Percentiles rank a stretch among this genome's conserved stretches.
Evolutionary conservation across 106 monocot species (phyloP).

Genomic region (Phalaenopsis equestris): DNA sequence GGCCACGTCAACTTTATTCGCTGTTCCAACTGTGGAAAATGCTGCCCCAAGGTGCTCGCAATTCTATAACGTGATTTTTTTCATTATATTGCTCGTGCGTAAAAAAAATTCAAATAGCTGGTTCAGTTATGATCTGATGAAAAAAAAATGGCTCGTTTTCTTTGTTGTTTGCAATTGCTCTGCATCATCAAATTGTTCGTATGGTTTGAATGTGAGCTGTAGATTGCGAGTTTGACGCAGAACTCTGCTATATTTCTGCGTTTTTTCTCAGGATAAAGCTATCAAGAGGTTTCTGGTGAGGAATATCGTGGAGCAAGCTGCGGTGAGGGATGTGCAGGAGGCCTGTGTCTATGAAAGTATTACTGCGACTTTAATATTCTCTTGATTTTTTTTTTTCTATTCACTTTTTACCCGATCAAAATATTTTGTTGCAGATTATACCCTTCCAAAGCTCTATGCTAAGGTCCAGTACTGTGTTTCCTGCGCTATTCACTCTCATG

Average conservation of each 20-base stretch:
- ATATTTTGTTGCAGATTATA: constrained; percentile 21
- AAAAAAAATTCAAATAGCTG: background rate
- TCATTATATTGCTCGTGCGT: background rate
- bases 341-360: constrained; percentile 32
- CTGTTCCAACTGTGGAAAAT: constrained; percentile 80
- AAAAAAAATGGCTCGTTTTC: background rate
- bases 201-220: background rate
- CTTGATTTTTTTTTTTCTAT: background rate
- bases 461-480: constrained; percentile 56
- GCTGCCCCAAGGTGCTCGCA: constrained; percentile 50
- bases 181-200: background rate
- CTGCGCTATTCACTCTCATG: constrained; percentile 59
- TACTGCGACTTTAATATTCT: background rate
- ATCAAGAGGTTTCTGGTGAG: constrained; percentile 41
- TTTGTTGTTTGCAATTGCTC: background rate
- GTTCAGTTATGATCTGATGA: background rate
- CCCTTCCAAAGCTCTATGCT: constrained; percentile 53
- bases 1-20: constrained; percentile 75
- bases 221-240: background rate
- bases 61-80: background rate
- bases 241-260: background rate
- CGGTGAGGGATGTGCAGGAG: constrained; percentile 40
- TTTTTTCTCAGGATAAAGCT: constrained; percentile 23
- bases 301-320: constrained; percentile 45
- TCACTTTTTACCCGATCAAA: background rate